Evolutionary conservation across 73 alveolate species (phyloP).

Genomic region (Durusdinium trenchii): DNA sequence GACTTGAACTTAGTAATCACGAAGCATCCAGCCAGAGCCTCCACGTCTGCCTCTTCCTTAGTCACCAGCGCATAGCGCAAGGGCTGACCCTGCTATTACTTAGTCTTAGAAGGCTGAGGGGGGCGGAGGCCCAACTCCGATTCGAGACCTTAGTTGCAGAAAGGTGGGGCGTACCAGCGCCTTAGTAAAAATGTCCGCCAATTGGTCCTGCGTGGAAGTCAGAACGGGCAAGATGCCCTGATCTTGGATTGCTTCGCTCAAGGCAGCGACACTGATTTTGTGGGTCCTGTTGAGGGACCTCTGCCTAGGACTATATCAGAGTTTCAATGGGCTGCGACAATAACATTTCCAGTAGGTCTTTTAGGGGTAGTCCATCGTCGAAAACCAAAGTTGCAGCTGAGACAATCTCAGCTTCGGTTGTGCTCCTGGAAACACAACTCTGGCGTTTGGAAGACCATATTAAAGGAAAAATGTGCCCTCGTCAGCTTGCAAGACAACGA

Average conservation of each 20-base stretch:
- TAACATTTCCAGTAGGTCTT: background rate
- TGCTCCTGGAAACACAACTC: background rate
- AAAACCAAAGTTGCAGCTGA: background rate
- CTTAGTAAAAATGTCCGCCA: background rate
- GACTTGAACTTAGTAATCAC: no score
- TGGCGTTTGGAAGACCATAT: background rate
- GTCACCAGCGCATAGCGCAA: background rate
- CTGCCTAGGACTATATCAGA: background rate
- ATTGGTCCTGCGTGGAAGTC: background rate
- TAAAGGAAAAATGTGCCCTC: background rate
- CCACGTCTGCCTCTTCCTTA: no score
- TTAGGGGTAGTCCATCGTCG: background rate
- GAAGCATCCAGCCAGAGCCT: no score
- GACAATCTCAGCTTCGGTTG: conserved; percentile 9
- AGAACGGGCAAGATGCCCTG: no score
- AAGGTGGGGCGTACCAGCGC: background rate
- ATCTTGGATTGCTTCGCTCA: background rate
- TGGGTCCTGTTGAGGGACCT: background rate
- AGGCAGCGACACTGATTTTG: background rate
- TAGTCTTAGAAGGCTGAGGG: background rate
- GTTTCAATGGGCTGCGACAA: background rate
- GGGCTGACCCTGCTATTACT: no score
- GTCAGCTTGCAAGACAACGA: background rate
- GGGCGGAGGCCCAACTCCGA: background rate
- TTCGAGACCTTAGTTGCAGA: background rate